Percentiles rank a stretch among this genome's conserved stretches.
phyloP scores from a whole-genome alignment of 1,139 yeast genomes.

The Saccharomyces hybrid region DNA sequence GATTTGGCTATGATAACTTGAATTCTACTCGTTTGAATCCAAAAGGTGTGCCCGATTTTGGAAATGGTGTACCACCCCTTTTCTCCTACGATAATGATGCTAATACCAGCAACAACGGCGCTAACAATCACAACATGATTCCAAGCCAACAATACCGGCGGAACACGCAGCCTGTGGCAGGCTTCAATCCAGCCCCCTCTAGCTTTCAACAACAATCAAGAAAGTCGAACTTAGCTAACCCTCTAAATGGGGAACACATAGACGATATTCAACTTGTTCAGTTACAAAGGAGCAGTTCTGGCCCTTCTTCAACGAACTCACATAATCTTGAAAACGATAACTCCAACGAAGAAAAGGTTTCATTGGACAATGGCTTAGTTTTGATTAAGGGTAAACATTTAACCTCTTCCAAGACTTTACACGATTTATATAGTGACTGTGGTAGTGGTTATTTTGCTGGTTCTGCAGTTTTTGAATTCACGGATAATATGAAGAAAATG shows the following conservation, averaged over 20 bases:
- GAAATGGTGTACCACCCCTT: constrained; percentile 7
- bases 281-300: constrained; percentile 1
- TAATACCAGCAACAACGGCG: constrained; percentile 5
- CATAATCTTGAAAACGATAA: not conserved
- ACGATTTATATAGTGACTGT: constrained; percentile 21
- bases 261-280: not conserved
- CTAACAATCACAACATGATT: constrained; percentile 6
- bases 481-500: constrained; percentile 20
- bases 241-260: not conserved
- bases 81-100: constrained; percentile 6
- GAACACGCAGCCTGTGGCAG: constrained; percentile 10
- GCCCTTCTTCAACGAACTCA: constrained; percentile 3
- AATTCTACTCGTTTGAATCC: not conserved
- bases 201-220: constrained; percentile 4
- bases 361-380: constrained; percentile 21
- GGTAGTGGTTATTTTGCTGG: constrained; percentile 28
- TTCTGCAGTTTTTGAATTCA: constrained; percentile 19
- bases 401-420: constrained; percentile 22
- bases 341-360: constrained; percentile 10
- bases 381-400: constrained; percentile 19
- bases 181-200: constrained; percentile 7
- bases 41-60: not conserved
- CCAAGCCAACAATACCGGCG: constrained; percentile 9
- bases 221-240: constrained; percentile 5
- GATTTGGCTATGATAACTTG: not conserved